Percentiles rank a stretch among this genome's conserved stretches.
Conservation (phyloP, 2,329 filamentous ascomycete species). For the Phoma sp. region DNA sequence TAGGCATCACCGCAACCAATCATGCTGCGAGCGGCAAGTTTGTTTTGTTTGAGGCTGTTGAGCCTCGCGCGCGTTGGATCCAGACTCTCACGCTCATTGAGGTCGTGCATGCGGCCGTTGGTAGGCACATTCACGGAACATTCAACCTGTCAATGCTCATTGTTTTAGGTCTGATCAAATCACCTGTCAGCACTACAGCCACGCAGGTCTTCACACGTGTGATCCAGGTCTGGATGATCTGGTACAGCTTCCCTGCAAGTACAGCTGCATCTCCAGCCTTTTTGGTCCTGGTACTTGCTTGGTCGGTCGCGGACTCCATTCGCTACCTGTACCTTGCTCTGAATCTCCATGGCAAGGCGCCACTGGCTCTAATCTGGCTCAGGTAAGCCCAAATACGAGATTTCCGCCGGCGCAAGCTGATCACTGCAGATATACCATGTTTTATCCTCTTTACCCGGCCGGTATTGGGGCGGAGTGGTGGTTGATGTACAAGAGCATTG, state of each 20-base stretch:
- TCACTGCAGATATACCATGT: conserved; percentile 23
- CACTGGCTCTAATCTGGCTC: conserved; percentile 24
- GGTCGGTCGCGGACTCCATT: conserved; percentile 30
- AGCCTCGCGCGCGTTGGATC: conserved; percentile 24
- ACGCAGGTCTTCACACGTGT: conserved; percentile 32
- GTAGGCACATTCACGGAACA: conserved; percentile 5
- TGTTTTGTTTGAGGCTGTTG: conserved; percentile 22
- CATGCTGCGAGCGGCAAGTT: background rate
- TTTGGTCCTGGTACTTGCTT: conserved; percentile 27
- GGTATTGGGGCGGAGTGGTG: conserved; percentile 39
- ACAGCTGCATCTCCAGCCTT: conserved; percentile 28
- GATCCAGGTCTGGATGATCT: conserved; percentile 40
- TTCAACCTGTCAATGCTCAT: background rate
- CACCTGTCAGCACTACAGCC: conserved; percentile 31
- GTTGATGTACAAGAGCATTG: conserved; percentile 29
- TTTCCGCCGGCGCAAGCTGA: background rate
- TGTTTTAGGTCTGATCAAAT: conserved; percentile 27
- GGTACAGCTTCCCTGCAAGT: conserved; percentile 27
- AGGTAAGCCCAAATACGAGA: conserved; percentile 13
- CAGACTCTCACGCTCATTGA: conserved; percentile 33
- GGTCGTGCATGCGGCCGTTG: conserved; percentile 27
- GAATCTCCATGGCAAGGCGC: conserved; percentile 28
- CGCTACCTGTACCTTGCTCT: conserved; percentile 31
- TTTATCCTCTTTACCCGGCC: conserved; percentile 33
- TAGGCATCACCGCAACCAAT: conserved; percentile 13